Base-by-base conservation (phyloP, 441 rosid genomes). In the Jatropha multifida region DNA sequence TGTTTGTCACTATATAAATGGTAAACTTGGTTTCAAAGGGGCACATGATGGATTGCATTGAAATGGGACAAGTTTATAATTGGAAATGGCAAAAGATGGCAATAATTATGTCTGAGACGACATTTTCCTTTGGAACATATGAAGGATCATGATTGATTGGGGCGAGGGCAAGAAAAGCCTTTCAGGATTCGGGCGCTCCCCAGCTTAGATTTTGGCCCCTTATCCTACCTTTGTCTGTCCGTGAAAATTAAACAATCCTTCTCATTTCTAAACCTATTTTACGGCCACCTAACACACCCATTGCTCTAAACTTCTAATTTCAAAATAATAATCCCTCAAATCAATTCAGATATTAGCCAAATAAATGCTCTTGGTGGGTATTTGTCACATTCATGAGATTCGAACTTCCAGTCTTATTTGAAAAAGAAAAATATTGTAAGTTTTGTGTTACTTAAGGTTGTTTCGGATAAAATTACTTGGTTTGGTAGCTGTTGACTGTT, bases 191-290 rank as follows among this genome's bases (percentile, higher is more conserved):
- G 46, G 72, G 54, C 84, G 71, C 17, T 77, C n/a, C 27, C 11
- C 20, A 37, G 71, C 23, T 56, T 75, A 23, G 23, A 23, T 56
- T 60, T 44, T 12, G 80, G 78, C 59, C 84, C 78, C 58, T 37
- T 42, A n/a, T 32, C 63, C 4, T 11, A 23, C 48, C 26, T 55
- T 74, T 76, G 84, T 78, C 77, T 81, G 74, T 64, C 71, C 79
- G 79, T 74, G 7, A 42, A 42, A 42, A 5, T 42, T 42, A 32
- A 32, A 32, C 32, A 32, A 32, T 1, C 32, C 46, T 8, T 8
- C 46, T 7, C 46, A 0, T 7, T 42, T 7, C 46, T 42, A 42
- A 23, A 23, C 23, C 23, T 23, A 23, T 23, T 23, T 23, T 23
- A 23, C 23, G 23, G 23, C 23, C 23, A 42, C 46, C 46, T 42